Percentiles rank a stretch among this genome's conserved stretches.
These are phyloP conservation scores for Fusarium falciforme DNA, from an alignment of 2,329 filamentous ascomycete genomes.

Conservation along the genomic window DNA sequence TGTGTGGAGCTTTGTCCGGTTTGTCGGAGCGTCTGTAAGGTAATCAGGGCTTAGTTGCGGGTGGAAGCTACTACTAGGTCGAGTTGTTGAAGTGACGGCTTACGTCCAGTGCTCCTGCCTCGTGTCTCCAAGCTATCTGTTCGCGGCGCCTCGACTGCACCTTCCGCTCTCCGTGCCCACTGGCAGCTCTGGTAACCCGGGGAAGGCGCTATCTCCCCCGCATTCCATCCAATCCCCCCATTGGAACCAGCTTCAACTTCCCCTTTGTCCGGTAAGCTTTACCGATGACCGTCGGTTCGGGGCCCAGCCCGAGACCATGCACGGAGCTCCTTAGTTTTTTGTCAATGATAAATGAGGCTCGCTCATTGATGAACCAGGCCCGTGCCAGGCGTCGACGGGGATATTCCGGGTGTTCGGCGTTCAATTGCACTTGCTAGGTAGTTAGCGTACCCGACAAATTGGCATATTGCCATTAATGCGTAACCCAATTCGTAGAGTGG, in stretches of 20 bases:
- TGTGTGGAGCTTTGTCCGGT: not conserved
- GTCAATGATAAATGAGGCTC: not conserved
- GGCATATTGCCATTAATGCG: not conserved
- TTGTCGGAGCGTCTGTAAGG: not conserved
- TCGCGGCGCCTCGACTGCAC: not conserved
- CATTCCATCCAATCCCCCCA: conserved; percentile 7
- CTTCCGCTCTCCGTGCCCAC: conserved; percentile 8
- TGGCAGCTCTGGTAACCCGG: conserved; percentile 3
- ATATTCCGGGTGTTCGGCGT: conserved; percentile 35
- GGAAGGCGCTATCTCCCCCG: conserved; percentile 18
- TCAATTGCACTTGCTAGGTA: not conserved
- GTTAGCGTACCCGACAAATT: conserved; percentile 5
- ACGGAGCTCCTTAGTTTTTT: not conserved
- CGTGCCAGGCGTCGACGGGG: conserved; percentile 2
- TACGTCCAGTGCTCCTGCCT: conserved; percentile 7
- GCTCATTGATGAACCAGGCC: not conserved
- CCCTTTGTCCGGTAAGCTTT: conserved; percentile 30
- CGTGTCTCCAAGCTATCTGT: conserved; percentile 1
- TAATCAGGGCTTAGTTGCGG: not conserved
- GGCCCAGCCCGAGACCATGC: conserved; percentile 11
- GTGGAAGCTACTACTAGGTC: not conserved
- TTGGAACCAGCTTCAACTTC: not conserved
- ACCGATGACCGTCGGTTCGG: conserved; percentile 26
- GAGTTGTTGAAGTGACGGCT: not conserved
- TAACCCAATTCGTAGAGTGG: not conserved